Evolutionary conservation across 352 stramenopile genomes (phyloP).

Genomic region (Pythium vanterpoolii): DNA sequence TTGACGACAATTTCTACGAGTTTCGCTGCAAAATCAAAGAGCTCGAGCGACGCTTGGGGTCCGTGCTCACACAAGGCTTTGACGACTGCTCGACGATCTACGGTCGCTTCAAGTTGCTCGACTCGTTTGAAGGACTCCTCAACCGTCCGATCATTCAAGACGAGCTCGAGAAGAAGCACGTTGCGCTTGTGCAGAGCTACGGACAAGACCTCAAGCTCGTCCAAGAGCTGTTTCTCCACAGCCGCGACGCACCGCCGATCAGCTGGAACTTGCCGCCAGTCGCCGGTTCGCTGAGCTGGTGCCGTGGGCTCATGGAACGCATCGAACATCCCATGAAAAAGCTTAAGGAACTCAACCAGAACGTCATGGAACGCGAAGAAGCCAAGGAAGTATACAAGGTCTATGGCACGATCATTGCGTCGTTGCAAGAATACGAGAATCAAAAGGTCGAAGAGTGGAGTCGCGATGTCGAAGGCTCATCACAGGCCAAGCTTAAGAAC

Average conservation of each 20-base stretch:
- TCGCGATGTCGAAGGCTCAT: constrained; percentile 93
- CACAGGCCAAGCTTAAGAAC: constrained; percentile 94
- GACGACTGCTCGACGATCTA: constrained; percentile 98
- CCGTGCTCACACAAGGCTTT: constrained; percentile 95
- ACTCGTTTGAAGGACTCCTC: constrained; percentile 95
- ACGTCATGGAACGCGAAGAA: constrained; percentile 97
- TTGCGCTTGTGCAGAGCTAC: constrained; percentile 95
- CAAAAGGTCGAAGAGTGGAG: constrained; percentile 97
- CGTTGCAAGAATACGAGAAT: constrained; percentile 96
- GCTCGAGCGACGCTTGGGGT: constrained; percentile 95
- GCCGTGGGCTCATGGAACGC: constrained; percentile 92
- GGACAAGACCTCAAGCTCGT: constrained; percentile 96
- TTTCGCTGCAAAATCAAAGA: constrained; percentile 98
- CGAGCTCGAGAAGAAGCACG: constrained; percentile 97
- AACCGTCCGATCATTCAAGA: constrained; percentile 96
- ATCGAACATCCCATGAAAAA: constrained; percentile 98
- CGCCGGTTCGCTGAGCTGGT: constrained; percentile 95
- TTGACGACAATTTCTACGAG: constrained; percentile 98
- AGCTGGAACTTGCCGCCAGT: constrained; percentile 95
- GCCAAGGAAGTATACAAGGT: constrained; percentile 98
- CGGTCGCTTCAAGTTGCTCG: constrained; percentile 96
- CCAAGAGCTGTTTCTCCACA: constrained; percentile 95
- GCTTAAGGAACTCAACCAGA: constrained; percentile 94
- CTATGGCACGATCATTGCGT: constrained; percentile 94
- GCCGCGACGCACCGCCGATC: constrained; percentile 91